These are phyloP conservation scores for Ilyonectria destructans DNA, from an alignment of 2,329 filamentous ascomycete genomes.

Conservation along the genomic window DNA sequence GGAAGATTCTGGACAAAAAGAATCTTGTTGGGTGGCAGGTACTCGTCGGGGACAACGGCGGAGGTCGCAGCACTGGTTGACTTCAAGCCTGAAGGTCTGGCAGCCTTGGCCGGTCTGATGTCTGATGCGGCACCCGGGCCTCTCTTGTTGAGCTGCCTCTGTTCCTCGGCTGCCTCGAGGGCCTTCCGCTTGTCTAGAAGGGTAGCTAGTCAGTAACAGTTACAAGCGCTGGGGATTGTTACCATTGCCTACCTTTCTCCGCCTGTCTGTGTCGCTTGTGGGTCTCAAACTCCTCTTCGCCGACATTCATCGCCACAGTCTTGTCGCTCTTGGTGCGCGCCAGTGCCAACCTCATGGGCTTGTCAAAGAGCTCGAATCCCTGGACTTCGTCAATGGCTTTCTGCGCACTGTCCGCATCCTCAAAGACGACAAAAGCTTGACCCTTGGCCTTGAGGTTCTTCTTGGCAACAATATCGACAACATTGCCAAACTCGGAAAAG, in stretches of 20 bases:
- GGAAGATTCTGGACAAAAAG: slow-evolving; percentile 95
- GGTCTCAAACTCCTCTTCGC: slow-evolving; percentile 84
- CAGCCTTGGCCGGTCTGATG: slow-evolving; percentile 77
- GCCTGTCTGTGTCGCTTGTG: slow-evolving; percentile 89
- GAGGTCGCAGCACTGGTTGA: slow-evolving; percentile 78
- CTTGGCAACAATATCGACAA: slow-evolving; percentile 90
- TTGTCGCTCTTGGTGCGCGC: slow-evolving; percentile 91
- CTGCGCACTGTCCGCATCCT: slow-evolving; percentile 82
- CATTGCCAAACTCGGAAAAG: slow-evolving; percentile 90
- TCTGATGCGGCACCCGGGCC: slow-evolving; percentile 64
- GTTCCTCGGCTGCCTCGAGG: slow-evolving; percentile 82
- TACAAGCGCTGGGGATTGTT: too few relatives aligned
- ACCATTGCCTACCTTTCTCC: slow-evolving; percentile 81
- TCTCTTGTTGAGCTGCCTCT: slow-evolving; percentile 84
- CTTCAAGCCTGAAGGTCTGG: slow-evolving; percentile 77
- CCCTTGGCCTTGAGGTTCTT: slow-evolving; percentile 93
- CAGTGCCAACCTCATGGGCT: slow-evolving; percentile 88
- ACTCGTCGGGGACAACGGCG: slow-evolving; percentile 94
- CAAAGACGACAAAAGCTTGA: slow-evolving; percentile 96
- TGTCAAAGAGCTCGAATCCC: slow-evolving; percentile 93
- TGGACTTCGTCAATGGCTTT: slow-evolving; percentile 91
- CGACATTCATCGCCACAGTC: slow-evolving; percentile 83
- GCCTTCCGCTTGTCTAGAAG: slow-evolving; percentile 83
- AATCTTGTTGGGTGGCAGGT: slow-evolving; percentile 96
- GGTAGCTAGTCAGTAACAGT: slow-evolving; percentile 3